Percentiles rank a stretch among this genome's conserved stretches.
phyloP scores from a whole-genome alignment of 306 rosid genomes.

The Fragaria ananassa region DNA sequence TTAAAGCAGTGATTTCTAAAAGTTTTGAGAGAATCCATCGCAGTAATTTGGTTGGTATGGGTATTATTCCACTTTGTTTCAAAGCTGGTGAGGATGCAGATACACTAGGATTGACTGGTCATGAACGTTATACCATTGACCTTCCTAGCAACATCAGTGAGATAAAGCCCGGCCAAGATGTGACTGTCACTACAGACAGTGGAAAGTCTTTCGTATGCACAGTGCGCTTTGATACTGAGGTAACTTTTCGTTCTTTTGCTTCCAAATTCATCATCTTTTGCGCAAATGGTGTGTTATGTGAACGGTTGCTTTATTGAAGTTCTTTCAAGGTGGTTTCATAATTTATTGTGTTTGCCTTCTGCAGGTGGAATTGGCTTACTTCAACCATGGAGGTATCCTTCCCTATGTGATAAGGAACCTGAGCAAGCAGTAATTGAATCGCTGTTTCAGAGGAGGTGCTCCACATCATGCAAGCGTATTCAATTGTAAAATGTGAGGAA shows the following conservation, averaged over 20 bases:
- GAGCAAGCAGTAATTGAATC: constrained; percentile 45
- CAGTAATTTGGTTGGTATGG: constrained; percentile 95
- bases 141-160: constrained; percentile 65
- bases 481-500: constrained; percentile 30
- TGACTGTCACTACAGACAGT: constrained; percentile 64
- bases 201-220: constrained; percentile 85
- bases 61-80: constrained; percentile 85
- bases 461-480: constrained; percentile 11
- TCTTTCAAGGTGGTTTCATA: not conserved
- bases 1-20: constrained; percentile 87
- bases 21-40: constrained; percentile 95
- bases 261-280: not conserved
- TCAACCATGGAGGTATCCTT: constrained; percentile 86
- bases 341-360: constrained; percentile 15
- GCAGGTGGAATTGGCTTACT: constrained; percentile 89
- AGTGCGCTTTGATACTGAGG: constrained; percentile 87
- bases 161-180: constrained; percentile 91
- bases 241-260: not conserved
- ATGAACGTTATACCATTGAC: constrained; percentile 82
- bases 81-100: constrained; percentile 88
- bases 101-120: constrained; percentile 79
- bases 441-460: constrained; percentile 15
- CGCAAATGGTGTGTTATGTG: not conserved
- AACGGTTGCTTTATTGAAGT: not conserved
- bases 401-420: constrained; percentile 77